Conservation (phyloP, 495 filamentous ascomycete species). For the Rostrohypoxylon terebratum region DNA sequence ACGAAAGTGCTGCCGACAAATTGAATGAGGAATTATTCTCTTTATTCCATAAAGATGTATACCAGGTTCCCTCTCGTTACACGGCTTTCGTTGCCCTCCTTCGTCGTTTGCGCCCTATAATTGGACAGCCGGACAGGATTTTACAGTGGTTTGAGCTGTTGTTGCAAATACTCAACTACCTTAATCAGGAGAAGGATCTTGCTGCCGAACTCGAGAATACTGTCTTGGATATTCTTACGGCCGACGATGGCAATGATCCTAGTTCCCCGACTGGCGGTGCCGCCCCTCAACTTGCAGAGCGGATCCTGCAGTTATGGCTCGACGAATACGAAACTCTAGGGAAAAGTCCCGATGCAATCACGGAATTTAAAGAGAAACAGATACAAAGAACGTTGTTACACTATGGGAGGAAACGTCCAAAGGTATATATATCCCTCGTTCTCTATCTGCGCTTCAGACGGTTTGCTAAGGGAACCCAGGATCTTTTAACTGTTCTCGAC, state of each 20-base stretch:
- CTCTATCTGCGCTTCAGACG: background rate
- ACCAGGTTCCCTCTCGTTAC: slow-evolving; percentile 63
- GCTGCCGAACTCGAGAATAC: slow-evolving; percentile 68
- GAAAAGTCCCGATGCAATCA: slow-evolving; percentile 54
- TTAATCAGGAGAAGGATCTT: slow-evolving; percentile 68
- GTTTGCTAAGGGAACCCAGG: slow-evolving; percentile 55
- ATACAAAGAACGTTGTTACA: slow-evolving; percentile 65
- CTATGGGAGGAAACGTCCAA: slow-evolving; percentile 74
- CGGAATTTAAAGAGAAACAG: slow-evolving; percentile 67
- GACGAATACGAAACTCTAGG: slow-evolving; percentile 61
- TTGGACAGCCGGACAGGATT: slow-evolving; percentile 64
- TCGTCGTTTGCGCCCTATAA: slow-evolving; percentile 67
- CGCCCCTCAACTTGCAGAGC: slow-evolving; percentile 61
- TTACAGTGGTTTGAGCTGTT: slow-evolving; percentile 76
- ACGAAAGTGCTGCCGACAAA: slow-evolving; percentile 69
- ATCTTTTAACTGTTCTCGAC: slow-evolving; percentile 70
- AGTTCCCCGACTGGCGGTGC: slow-evolving; percentile 54
- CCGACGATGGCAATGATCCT: slow-evolving; percentile 65
- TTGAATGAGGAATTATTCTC: slow-evolving; percentile 74
- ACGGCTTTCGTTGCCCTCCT: slow-evolving; percentile 72
- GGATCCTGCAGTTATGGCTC: slow-evolving; percentile 70
- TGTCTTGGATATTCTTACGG: slow-evolving; percentile 67
- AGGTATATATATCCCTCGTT: slow-evolving; percentile 61
- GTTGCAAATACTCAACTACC: slow-evolving; percentile 67
- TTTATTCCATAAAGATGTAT: slow-evolving; percentile 68